Evolutionary conservation across 371 early-diverging fungal species (phyloP), one percentile per base, ranked within the genome.

Genomic region (Syncephalis plumigaleata): DNA sequence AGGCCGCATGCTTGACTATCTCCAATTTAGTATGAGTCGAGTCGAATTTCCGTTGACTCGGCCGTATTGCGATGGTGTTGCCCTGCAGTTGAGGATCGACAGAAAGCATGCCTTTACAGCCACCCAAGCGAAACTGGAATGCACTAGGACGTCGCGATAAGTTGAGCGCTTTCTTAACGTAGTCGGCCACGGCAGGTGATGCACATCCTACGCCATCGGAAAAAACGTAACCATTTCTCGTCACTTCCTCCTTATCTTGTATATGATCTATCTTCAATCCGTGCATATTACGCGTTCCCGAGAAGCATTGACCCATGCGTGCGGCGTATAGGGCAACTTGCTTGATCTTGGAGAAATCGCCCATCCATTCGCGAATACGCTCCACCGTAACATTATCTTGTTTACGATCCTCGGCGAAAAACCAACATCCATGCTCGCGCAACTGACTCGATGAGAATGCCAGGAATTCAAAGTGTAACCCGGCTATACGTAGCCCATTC

Each of bases 151-250:
- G 25, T 36, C 46, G 38, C 22, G 54, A 55, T 27, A 84, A 60
- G 27, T 68, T 65, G 49, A 84, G 48, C 9, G 50, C 55, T 0
- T 56, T 42, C 0, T 70, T 66, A 0, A 54, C 45, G 36, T 57
- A 56, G 37, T 60, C 47, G 0, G 82, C 81, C 15, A 80, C 47
- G 1, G 23, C 54, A 7, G 50, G 50, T 0, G 79, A 71, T 7
- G 89, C 75, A 20, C 58, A 63, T 5, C 91, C 91, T n/a, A 83
- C 75, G 9, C 93, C 93, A 55, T 92, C 93, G 3, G 84, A 76
- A 53, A 87, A 90, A 1, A 52, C 60, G 51, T 64, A 79, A 0
- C 65, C 64, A 45, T 75, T 66, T 3, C 57, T 51, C 37, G 61
- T 59, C 26, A 84, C 62, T 46, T 87, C 86, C 0, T 54, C 46